Evolutionary conservation across 306 rosid species (phyloP).

Genomic region (Gillenia trifoliata): DNA sequence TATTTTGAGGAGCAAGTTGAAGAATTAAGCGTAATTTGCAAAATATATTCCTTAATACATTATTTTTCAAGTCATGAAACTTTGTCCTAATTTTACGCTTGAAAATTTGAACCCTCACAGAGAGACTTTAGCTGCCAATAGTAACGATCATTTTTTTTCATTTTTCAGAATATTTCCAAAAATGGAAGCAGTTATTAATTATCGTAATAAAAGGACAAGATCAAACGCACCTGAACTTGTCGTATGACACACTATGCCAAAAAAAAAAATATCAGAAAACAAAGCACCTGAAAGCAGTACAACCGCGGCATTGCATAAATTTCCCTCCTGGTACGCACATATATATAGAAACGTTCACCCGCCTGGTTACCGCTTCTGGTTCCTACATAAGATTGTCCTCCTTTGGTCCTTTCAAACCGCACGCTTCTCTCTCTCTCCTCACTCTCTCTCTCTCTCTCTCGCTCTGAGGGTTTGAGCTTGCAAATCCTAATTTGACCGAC

Average conservation of each 20-base stretch:
- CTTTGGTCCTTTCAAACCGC: constrained; percentile 14
- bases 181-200: not conserved
- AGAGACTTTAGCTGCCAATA: too few relatives aligned
- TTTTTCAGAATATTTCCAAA: not conserved
- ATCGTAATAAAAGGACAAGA: not conserved
- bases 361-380: not conserved
- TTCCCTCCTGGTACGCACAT: not conserved
- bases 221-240: not conserved
- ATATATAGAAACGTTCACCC: not conserved
- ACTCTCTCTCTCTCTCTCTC: not conserved
- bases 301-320: not conserved
- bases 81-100: too few relatives aligned
- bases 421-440: not conserved
- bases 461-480: not conserved
- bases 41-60: too few relatives aligned
- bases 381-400: not conserved
- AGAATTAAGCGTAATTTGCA: too few relatives aligned
- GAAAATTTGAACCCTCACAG: too few relatives aligned
- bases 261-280: not conserved
- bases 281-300: not conserved
- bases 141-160: not conserved
- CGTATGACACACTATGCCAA: not conserved
- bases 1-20: too few relatives aligned
- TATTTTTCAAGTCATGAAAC: too few relatives aligned
- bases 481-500: not conserved